Conservation (phyloP, 1,284 basidiomycete species). For the Trichosporon sp. region DNA sequence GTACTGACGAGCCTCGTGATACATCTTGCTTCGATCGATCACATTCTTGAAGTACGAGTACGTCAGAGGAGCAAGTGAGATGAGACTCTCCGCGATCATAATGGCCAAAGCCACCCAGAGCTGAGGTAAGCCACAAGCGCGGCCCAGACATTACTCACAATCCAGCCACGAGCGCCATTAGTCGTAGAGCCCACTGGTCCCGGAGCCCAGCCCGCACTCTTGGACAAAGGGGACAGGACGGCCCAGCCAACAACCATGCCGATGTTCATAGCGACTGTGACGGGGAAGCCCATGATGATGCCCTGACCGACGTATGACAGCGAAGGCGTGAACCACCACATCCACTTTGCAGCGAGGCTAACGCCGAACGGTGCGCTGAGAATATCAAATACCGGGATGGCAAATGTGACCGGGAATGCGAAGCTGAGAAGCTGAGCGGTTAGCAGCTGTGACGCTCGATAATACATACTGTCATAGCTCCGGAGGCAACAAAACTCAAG, state of each 20-base stretch:
- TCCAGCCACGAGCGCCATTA: conserved; percentile 81
- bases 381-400: conserved; percentile 81
- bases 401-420: conserved; percentile 83
- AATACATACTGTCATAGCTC: conserved; percentile 62
- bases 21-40: neutral
- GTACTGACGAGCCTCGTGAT: neutral
- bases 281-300: conserved; percentile 96
- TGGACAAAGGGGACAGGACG: conserved; percentile 78
- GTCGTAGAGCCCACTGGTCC: conserved; percentile 79
- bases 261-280: conserved; percentile 85
- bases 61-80: conserved; percentile 72
- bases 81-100: conserved; percentile 81
- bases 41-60: conserved; percentile 50
- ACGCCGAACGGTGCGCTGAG: conserved; percentile 50
- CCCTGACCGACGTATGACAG: conserved; percentile 88
- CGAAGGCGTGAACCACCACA: conserved; percentile 92
- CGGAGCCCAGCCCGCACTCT: conserved; percentile 78
- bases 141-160: conserved; percentile 49
- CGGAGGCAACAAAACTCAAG: conserved; percentile 69
- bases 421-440: conserved; percentile 55
- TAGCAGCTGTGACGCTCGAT: neutral
- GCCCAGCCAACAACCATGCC: conserved; percentile 97
- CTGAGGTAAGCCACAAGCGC: conserved; percentile 14
- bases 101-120: conserved; percentile 91
- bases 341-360: conserved; percentile 72